phyloP scores from a whole-genome alignment of 306 rosid genomes.

The Trifolium fragiferum region DNA sequence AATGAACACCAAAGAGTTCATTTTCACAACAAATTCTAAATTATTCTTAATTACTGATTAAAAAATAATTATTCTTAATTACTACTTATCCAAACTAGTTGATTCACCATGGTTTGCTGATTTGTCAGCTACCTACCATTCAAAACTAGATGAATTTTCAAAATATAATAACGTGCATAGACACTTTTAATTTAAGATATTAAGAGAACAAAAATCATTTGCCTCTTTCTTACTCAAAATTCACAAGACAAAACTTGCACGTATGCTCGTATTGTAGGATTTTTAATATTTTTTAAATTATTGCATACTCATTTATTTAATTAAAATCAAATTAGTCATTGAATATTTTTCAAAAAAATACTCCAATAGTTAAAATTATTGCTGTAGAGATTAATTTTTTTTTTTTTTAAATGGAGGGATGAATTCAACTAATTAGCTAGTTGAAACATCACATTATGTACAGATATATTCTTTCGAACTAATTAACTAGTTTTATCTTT shows the following conservation, averaged over 20 bases:
- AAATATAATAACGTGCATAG: background rate
- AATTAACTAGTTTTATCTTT: background rate
- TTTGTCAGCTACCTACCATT: background rate
- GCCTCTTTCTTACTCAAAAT: background rate
- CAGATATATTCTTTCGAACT: too few relatives aligned
- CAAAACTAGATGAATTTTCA: background rate
- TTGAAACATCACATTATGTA: too few relatives aligned
- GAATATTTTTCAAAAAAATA: background rate
- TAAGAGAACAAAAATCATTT: slow-evolving; percentile 1
- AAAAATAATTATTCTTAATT: too few relatives aligned
- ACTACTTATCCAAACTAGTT: too few relatives aligned
- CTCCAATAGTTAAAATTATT: too few relatives aligned
- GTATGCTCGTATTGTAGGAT: background rate
- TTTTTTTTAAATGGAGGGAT: too few relatives aligned
- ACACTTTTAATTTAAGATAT: background rate
- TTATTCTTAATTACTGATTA: too few relatives aligned
- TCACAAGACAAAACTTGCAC: slow-evolving; percentile 16
- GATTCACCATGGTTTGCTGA: background rate
- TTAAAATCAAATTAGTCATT: background rate
- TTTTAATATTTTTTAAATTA: background rate
- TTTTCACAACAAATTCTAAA: too few relatives aligned
- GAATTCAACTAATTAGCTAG: too few relatives aligned
- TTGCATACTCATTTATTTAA: background rate
- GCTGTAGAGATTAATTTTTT: too few relatives aligned
- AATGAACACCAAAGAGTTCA: too few relatives aligned